These are phyloP conservation scores for Candida sithepensis DNA, from an alignment of 805 yeast species.

Conservation along the genomic window DNA sequence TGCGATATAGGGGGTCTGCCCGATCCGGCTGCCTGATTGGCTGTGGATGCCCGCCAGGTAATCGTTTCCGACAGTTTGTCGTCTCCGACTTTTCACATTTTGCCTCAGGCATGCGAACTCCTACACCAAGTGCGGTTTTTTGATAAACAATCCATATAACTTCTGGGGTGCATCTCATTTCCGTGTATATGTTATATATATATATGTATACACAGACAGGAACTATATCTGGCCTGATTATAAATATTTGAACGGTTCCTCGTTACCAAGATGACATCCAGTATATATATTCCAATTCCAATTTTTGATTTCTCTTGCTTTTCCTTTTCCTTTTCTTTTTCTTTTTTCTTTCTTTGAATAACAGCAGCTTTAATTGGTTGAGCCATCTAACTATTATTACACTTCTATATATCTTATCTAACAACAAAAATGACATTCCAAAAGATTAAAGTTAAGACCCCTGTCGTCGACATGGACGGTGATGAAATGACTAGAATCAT, in stretches of 20 bases:
- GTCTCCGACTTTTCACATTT: neutral
- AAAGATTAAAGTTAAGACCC: conserved; percentile 78
- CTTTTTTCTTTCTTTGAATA: neutral
- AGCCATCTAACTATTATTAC: too few species aligned
- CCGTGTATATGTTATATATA: too few species aligned
- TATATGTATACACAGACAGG: neutral
- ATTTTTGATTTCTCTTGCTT: too few species aligned
- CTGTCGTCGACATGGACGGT: conserved; percentile 96
- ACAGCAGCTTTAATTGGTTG: neutral
- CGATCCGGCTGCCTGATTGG: neutral
- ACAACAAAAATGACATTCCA: conserved; percentile 13
- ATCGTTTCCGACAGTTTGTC: too few species aligned
- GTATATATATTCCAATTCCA: too few species aligned
- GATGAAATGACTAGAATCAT: conserved; percentile 97
- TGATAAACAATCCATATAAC: neutral
- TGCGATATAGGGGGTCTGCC: neutral
- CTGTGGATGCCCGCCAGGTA: too few species aligned
- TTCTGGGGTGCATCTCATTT: neutral
- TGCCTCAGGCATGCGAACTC: neutral
- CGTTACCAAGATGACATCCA: neutral
- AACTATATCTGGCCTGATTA: neutral
- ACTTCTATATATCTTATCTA: neutral
- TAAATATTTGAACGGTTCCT: neutral
- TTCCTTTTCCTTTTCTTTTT: too few species aligned
- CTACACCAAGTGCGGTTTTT: too few species aligned